Percentiles rank a stretch among this genome's conserved stretches.
These are phyloP conservation scores for Lichtheimia ramosa DNA, from an alignment of 371 early-diverging fungal genomes.

Conservation along the genomic window DNA sequence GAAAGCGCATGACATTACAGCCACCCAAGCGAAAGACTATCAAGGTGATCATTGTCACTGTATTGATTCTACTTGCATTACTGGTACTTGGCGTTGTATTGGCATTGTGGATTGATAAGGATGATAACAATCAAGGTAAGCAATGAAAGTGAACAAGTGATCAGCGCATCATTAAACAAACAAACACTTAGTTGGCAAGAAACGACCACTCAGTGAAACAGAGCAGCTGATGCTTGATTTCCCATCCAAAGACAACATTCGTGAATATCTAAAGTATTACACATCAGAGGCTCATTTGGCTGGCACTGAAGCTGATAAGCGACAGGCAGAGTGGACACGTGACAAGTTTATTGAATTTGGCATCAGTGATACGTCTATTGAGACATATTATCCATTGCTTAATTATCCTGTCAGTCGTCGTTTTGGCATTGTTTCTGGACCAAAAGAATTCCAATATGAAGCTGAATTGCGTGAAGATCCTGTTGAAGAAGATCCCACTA, in stretches of 20 bases:
- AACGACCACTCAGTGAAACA: conserved; percentile 1
- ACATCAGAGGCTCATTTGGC: conserved; percentile 56
- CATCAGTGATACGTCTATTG: conserved; percentile 47
- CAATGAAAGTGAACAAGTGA: not conserved
- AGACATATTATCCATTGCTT: conserved; percentile 61
- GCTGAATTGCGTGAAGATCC: conserved; percentile 56
- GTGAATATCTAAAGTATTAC: conserved; percentile 42
- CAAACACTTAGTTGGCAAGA: not conserved
- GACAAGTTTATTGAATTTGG: conserved; percentile 54
- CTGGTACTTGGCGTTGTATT: conserved; percentile 15
- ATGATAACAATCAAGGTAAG: conserved; percentile 6
- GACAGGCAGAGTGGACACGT: conserved; percentile 58
- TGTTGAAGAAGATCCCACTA: conserved; percentile 57
- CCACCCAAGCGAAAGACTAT: conserved; percentile 27
- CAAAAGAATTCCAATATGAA: conserved; percentile 42
- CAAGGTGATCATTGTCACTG: conserved; percentile 20
- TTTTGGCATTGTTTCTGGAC: conserved; percentile 54
- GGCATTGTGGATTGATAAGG: conserved; percentile 12
- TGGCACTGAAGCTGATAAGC: conserved; percentile 39
- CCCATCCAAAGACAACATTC: conserved; percentile 24
- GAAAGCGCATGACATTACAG: conserved; percentile 37
- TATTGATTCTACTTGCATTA: conserved; percentile 21
- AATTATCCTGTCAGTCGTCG: conserved; percentile 57
- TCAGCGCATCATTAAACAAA: not conserved
- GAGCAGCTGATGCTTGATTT: conserved; percentile 17